phyloP scores from a whole-genome alignment of 2,329 filamentous ascomycete species.

The Alternaria infectoria region DNA sequence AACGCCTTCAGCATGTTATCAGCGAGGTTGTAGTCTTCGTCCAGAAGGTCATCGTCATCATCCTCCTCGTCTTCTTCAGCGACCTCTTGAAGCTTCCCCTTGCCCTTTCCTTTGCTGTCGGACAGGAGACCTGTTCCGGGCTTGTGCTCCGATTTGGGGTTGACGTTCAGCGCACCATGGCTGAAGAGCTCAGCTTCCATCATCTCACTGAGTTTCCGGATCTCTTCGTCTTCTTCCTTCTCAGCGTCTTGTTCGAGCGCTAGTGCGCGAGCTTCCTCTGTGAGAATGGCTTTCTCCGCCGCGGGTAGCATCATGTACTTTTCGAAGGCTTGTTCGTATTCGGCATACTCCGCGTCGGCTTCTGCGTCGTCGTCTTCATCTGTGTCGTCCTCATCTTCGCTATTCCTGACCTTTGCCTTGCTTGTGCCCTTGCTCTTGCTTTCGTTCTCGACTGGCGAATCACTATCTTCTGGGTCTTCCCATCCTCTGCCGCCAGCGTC shows the following conservation, averaged over 20 bases:
- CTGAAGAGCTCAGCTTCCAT: constrained; percentile 76
- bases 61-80: constrained; percentile 51
- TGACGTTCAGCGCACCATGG: constrained; percentile 67
- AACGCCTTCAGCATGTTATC: constrained; percentile 93
- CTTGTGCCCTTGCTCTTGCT: constrained; percentile 46
- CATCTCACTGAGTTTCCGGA: constrained; percentile 68
- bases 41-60: constrained; percentile 60
- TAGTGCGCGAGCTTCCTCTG: constrained; percentile 44
- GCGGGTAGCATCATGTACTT: constrained; percentile 77
- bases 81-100: constrained; percentile 17
- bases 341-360: constrained; percentile 73
- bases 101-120: constrained; percentile 16
- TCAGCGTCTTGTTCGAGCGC: constrained; percentile 50
- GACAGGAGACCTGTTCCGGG: constrained; percentile 11
- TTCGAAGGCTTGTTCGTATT: constrained; percentile 79
- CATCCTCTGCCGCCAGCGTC: constrained; percentile 55
- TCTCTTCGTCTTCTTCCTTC: constrained; percentile 60
- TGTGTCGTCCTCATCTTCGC: constrained; percentile 27
- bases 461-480: constrained; percentile 51
- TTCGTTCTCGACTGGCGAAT: constrained; percentile 46
- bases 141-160: constrained; percentile 25
- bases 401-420: constrained; percentile 68
- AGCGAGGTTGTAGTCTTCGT: constrained; percentile 85
- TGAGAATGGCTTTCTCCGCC: constrained; percentile 41
- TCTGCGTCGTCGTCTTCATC: constrained; percentile 56